A percentile compares a stretch with the other conserved stretches of the same genome.
Conservation (phyloP, 1,284 basidiomycete genomes). For the Apiotrichum gamsii region DNA sequence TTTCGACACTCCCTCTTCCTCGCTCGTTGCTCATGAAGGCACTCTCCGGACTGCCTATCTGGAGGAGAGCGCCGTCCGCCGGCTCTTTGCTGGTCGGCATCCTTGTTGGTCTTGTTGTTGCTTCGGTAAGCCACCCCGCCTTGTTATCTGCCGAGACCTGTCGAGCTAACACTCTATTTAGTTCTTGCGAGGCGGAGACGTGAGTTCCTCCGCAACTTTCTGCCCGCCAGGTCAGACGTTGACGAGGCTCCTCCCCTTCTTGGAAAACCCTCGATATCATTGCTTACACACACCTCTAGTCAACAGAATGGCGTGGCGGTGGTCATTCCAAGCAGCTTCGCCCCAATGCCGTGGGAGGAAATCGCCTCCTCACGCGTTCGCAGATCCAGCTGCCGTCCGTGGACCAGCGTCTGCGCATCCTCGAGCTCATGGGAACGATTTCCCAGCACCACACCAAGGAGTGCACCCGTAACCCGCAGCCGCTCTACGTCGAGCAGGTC, state of each 20-base stretch:
- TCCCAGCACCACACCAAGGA: constrained; percentile 83
- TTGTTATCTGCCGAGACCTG: too few species aligned
- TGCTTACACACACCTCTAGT: too few species aligned
- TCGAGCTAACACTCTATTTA: too few species aligned
- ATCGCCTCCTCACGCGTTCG: constrained; percentile 25
- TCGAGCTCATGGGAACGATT: constrained; percentile 76
- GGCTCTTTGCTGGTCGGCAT: constrained; percentile 46
- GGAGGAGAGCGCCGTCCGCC: constrained; percentile 41
- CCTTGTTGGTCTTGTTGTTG: constrained; percentile 47
- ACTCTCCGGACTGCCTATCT: constrained; percentile 21
- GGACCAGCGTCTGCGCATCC: constrained; percentile 73
- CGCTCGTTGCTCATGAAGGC: constrained; percentile 15
- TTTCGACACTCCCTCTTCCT: too few species aligned
- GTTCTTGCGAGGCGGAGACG: background rate
- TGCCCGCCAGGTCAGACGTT: too few species aligned
- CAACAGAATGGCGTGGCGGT: constrained; percentile 8
- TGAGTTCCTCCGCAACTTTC: too few species aligned
- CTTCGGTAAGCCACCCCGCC: constrained; percentile 34
- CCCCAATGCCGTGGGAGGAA: constrained; percentile 11
- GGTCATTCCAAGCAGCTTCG: constrained; percentile 7
- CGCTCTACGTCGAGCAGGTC: constrained; percentile 74
- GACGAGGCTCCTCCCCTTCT: too few species aligned
- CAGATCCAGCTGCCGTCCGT: constrained; percentile 55
- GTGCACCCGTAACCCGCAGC: constrained; percentile 76
- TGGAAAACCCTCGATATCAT: too few species aligned